Base-by-base conservation (phyloP, 257 asterid genomes). In the Nemophila menziesii region DNA sequence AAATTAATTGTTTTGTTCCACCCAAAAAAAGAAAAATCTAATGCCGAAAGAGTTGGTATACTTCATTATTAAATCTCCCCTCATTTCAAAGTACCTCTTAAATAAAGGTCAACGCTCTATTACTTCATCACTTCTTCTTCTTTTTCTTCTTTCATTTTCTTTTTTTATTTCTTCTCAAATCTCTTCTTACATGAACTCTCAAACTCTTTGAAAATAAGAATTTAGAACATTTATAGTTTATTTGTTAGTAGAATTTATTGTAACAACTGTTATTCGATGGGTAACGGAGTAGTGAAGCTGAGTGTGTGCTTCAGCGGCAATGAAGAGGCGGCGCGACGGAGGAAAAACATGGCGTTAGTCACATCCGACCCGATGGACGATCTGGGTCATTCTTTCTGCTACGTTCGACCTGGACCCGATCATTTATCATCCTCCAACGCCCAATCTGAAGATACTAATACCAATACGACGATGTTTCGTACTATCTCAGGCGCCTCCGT, bases 401-500 rank as follows among this genome's bases (percentile, higher is more conserved):
- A 81, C 64, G 61, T 81, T 21, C 71, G 86, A 0, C 89, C 93
- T 44, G 81, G 77, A 20, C 58, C 54, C 53, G 16, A 69, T 24
- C 64, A 75, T 1, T 65, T 70, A 0, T 62, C 92, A 1, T 68
- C 82, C 22, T 68, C 82, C 5, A 73, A 73, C 39, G 72, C 76
- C 41, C 64, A 76, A 48, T 70, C 77, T 0, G 79, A 78, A 21
- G 66, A 60, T 10, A 40, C 55, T 39, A 11, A 5, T n/a, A 11
- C 15, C 17, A 16, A 18, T 6, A 40, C 45, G 45, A 15, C 45
- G 19, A 57, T 78, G 60, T 78, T 81, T 46, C 56, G 49, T 55
- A 66, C 86, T 9, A 81, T 81, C 34, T 81, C 90, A 55, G 93
- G 93, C 52, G 90, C 93, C 37, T 63, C 93, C 59, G 80, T 81